A percentile compares a stretch with the other conserved stretches of the same genome.
Conservation (phyloP, 345 rosid genomes). For the Tarenaya hassleriana region DNA sequence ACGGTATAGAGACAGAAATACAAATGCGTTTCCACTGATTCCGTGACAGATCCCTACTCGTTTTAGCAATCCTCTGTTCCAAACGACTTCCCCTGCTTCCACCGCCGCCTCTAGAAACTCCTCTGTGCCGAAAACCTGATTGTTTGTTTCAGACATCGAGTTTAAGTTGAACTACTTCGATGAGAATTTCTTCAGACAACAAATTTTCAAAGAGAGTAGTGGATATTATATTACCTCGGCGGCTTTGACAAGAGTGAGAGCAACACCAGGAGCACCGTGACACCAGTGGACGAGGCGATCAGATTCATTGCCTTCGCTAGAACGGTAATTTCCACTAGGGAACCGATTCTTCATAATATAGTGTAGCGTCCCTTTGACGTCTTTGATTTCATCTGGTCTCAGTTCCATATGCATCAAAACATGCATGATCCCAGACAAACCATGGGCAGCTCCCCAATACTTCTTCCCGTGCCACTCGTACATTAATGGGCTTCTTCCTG, state of each 20-base stretch:
- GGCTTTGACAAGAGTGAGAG: constrained; percentile 56
- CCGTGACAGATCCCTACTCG: constrained; percentile 74
- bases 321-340: constrained; percentile 53
- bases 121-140: constrained; percentile 41
- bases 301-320: constrained; percentile 39
- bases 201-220: background rate
- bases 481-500: constrained; percentile 47
- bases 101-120: constrained; percentile 54
- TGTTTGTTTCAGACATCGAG: too few species aligned
- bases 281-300: constrained; percentile 72
- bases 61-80: constrained; percentile 61
- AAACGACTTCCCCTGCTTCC: constrained; percentile 57
- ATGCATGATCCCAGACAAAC: constrained; percentile 63
- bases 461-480: constrained; percentile 63
- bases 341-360: constrained; percentile 50
- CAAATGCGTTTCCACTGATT: constrained; percentile 54
- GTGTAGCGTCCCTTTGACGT: constrained; percentile 45
- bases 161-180: too few species aligned
- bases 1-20: constrained; percentile 50
- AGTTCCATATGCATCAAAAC: constrained; percentile 54
- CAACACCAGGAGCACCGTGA: constrained; percentile 70
- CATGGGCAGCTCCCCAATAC: constrained; percentile 80
- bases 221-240: constrained; percentile 39
- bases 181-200: background rate
- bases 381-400: constrained; percentile 50